Evolutionary conservation across 2,329 filamentous ascomycete species (phyloP).

Genomic region (Microsporum canis): DNA sequence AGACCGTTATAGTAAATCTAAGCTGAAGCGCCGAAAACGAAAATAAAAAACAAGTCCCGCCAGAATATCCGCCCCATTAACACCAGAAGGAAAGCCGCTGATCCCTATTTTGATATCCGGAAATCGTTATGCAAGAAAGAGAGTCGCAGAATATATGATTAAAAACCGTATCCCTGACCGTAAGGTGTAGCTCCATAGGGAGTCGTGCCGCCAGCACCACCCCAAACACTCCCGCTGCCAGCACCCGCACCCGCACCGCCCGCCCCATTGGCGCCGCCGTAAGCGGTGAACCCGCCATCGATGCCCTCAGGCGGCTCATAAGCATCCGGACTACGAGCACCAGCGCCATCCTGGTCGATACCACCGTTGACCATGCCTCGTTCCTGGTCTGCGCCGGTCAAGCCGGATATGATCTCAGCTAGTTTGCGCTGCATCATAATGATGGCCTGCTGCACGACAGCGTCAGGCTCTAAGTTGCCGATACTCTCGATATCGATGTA

Average conservation of each 20-base stretch:
- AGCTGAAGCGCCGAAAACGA: neutral
- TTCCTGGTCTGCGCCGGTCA: slow-evolving; percentile 43
- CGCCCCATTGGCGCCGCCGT: slow-evolving; percentile 20
- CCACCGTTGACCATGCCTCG: slow-evolving; percentile 35
- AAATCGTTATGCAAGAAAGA: neutral
- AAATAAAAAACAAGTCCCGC: neutral
- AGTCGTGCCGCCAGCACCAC: slow-evolving; percentile 43
- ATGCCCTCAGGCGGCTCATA: slow-evolving; percentile 38
- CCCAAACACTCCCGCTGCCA: slow-evolving; percentile 52
- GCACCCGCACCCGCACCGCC: slow-evolving; percentile 8
- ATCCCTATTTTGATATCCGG: neutral
- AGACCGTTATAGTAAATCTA: neutral
- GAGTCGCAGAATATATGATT: neutral
- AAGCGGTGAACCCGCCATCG: slow-evolving; percentile 32
- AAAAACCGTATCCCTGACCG: slow-evolving; percentile 35
- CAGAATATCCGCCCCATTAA: neutral
- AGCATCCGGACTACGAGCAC: slow-evolving; percentile 39
- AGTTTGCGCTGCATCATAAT: slow-evolving; percentile 82
- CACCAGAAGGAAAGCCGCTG: neutral
- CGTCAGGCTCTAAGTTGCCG: slow-evolving; percentile 78
- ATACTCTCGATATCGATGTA: slow-evolving; percentile 90
- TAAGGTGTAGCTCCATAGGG: slow-evolving; percentile 53
- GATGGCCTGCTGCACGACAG: slow-evolving; percentile 80
- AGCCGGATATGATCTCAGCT: slow-evolving; percentile 59
- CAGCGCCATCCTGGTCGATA: slow-evolving; percentile 28